Conservation (phyloP, 2,329 filamentous ascomycete genomes). For the Penicillium sp. region DNA sequence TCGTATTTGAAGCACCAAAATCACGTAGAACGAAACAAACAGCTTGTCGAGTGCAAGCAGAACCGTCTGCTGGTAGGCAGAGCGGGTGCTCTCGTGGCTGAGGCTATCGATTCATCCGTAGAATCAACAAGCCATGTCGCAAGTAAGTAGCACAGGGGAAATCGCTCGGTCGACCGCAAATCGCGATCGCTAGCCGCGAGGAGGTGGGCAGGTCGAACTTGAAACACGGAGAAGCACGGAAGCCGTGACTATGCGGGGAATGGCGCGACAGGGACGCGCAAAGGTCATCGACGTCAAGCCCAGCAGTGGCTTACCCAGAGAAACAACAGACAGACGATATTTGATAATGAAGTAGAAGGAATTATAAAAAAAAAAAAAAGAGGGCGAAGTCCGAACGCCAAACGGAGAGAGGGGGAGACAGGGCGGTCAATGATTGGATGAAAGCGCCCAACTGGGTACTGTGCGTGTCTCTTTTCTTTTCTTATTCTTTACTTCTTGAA, state of each 20-base stretch:
- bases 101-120: conserved; percentile 42
- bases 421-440: conserved; percentile 26
- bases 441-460: conserved; percentile 3
- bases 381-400: conserved; percentile 4
- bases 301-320: conserved; percentile 14
- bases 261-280: conserved; percentile 27
- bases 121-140: conserved; percentile 42
- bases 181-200: neutral
- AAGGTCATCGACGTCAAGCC: conserved; percentile 21
- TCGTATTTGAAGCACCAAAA: conserved; percentile 1
- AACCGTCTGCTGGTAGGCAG: conserved; percentile 45
- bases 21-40: conserved; percentile 13
- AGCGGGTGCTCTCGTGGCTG: conserved; percentile 40
- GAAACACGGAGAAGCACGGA: conserved; percentile 20
- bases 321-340: conserved; percentile 5
- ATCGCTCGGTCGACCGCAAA: conserved; percentile 1
- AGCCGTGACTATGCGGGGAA: conserved; percentile 25
- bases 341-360: neutral
- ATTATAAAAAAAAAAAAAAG: conserved; percentile 7
- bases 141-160: conserved; percentile 3
- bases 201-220: conserved; percentile 1
- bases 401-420: conserved; percentile 8
- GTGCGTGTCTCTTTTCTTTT: neutral
- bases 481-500: neutral
- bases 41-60: conserved; percentile 26